A percentile compares a stretch with the other conserved stretches of the same genome.
These are phyloP conservation scores for Lactarius deliciosus DNA, from an alignment of 768 basidiomycete genomes.

Conservation along the genomic window DNA sequence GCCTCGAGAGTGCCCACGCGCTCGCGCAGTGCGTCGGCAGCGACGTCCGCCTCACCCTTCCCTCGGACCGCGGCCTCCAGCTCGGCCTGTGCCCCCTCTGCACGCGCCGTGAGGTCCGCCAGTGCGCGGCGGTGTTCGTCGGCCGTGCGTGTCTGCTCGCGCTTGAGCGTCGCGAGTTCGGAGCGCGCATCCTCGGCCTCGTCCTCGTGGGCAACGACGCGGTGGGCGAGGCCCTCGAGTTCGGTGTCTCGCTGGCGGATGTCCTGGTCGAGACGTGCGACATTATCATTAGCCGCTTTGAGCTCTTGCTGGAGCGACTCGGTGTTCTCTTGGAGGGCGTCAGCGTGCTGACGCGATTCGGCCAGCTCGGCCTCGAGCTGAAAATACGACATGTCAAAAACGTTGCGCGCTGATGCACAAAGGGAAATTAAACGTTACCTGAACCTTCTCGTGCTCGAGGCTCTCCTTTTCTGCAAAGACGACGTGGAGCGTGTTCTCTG, in stretches of 20 bases:
- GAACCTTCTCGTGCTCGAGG: slow-evolving; percentile 41
- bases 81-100: slow-evolving; percentile 46
- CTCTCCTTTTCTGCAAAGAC: slow-evolving; percentile 51
- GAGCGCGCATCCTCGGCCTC: slow-evolving; percentile 56
- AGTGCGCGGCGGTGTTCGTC: slow-evolving; percentile 50
- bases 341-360: slow-evolving; percentile 52
- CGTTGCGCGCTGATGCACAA: not conserved
- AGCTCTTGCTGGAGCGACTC: slow-evolving; percentile 54
- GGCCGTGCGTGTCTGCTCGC: slow-evolving; percentile 52
- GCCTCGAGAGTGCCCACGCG: slow-evolving; percentile 50
- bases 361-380: slow-evolving; percentile 57
- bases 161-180: slow-evolving; percentile 52
- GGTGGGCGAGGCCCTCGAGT: slow-evolving; percentile 47
- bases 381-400: not conserved
- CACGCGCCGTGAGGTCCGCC: slow-evolving; percentile 47
- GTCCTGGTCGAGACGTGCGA: slow-evolving; percentile 55
- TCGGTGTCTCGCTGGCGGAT: slow-evolving; percentile 58
- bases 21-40: slow-evolving; percentile 49
- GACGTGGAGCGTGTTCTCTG: slow-evolving; percentile 57
- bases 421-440: slow-evolving; percentile 18
- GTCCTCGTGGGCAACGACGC: slow-evolving; percentile 48
- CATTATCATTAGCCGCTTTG: slow-evolving; percentile 52
- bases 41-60: slow-evolving; percentile 57
- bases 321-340: slow-evolving; percentile 54
- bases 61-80: slow-evolving; percentile 52